phyloP scores from a whole-genome alignment of 441 rosid species.

The Corymbia citriodora region DNA sequence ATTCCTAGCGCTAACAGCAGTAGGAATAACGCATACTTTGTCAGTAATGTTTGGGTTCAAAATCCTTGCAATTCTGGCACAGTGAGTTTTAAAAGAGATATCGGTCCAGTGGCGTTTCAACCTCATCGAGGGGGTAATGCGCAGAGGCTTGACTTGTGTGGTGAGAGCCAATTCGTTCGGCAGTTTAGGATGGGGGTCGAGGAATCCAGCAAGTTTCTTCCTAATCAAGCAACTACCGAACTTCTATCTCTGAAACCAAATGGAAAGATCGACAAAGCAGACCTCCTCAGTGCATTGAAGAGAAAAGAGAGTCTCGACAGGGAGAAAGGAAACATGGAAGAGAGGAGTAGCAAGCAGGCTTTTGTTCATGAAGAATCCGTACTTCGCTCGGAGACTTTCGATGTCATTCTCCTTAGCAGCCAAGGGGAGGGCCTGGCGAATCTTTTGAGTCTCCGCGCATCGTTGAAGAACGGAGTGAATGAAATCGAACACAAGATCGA shows the following conservation, averaged over 20 bases:
- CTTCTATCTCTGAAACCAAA: neutral
- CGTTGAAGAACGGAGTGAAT: slow-evolving; percentile 32
- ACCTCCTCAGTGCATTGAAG: slow-evolving; percentile 2
- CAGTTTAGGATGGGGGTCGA: slow-evolving; percentile 42
- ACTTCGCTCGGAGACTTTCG: slow-evolving; percentile 45
- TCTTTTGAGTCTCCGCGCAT: slow-evolving; percentile 37
- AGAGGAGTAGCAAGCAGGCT: slow-evolving; percentile 52
- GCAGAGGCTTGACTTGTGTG: slow-evolving; percentile 16
- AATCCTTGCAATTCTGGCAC: slow-evolving; percentile 23
- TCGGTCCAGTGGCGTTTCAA: slow-evolving; percentile 24
- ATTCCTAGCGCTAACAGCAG: slow-evolving; percentile 1
- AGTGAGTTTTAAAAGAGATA: slow-evolving; percentile 16
- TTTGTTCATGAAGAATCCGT: slow-evolving; percentile 40
- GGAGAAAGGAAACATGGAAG: slow-evolving; percentile 29
- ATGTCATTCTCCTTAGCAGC: slow-evolving; percentile 46
- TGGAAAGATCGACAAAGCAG: neutral
- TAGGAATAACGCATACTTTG: slow-evolving; percentile 9
- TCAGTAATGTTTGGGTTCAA: slow-evolving; percentile 14
- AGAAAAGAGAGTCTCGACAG: slow-evolving; percentile 33
- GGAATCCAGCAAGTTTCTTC: slow-evolving; percentile 44
- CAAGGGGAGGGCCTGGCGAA: slow-evolving; percentile 21
- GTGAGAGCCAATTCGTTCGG: slow-evolving; percentile 37
- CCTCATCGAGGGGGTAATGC: slow-evolving; percentile 25
- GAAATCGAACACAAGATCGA: slow-evolving; percentile 12
- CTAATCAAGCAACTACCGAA: slow-evolving; percentile 19